Base-by-base conservation (phyloP, 129 eudicot genomes). In the Calendula officinalis region DNA sequence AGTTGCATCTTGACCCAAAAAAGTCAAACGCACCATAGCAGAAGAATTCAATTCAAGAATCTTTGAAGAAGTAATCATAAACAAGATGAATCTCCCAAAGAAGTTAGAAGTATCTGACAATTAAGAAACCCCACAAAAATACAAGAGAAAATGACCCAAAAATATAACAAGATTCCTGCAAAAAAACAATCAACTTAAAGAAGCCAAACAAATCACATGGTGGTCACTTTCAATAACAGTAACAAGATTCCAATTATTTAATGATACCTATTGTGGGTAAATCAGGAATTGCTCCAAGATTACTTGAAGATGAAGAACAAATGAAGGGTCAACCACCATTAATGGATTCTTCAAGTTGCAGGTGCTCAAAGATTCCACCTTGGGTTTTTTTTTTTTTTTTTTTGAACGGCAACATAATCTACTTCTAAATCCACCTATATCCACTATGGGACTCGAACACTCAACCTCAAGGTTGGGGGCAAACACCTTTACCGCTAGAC, bases 51-150 rank as follows among this genome's bases (percentile, higher is more conserved):
- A 6, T 40, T 37, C 6, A 33, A 60, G 39, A 30, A 22, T 40
- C 9, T 2, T 14, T 35, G 30, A n/a, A 37, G 11, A 36, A 34
- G 7, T 15, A 59, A 45, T 32, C 41, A 1, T 43, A 42, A 71
- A 71, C 27, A 39, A 45, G 53, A 50, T 30, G 47, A 58, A 58
- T 38, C 44, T 35, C 45, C 15, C 9, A 70, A 22, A 7, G 38
- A 27, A 66, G 15, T n/a, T 38, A 11, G 0, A 44, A 30, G 56
- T 17, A 69, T 48, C 75, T 35, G 59, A 59, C 55, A 62, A 51
- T 71, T 43, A 42, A 27, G 57, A 62, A 63, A 54, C 15, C 58
- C 56, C 30, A 51, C 70, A 62, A 53, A 41, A 13, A 27, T 41
- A 70, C 36, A 27, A 49, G 9, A 37, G 7, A 60, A 51, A 15